Conservation (phyloP, 495 filamentous ascomycete genomes). For the Neurospora sp. region DNA sequence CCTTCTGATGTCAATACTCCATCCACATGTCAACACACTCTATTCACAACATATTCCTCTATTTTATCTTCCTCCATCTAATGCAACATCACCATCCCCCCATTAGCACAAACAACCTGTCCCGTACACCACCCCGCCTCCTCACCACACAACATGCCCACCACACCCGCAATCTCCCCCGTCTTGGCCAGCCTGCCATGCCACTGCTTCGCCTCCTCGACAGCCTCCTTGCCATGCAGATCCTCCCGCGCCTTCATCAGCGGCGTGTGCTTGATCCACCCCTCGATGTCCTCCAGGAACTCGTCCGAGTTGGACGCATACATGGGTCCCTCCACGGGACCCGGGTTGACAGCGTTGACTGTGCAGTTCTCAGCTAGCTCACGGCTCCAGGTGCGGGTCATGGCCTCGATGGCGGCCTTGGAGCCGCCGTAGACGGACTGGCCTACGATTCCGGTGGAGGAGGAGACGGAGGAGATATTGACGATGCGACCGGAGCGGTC, state of each 20-base stretch:
- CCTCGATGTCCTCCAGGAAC: constrained; percentile 32
- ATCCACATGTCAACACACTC: too few species aligned
- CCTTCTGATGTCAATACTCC: background rate
- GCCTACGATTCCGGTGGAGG: constrained; percentile 54
- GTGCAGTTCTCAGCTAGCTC: constrained; percentile 71
- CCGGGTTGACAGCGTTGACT: constrained; percentile 83
- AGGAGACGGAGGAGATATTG: constrained; percentile 64
- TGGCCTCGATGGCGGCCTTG: constrained; percentile 83
- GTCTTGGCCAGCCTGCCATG: constrained; percentile 67
- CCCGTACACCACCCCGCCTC: constrained; percentile 78
- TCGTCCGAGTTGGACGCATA: constrained; percentile 30
- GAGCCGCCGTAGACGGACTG: constrained; percentile 80
- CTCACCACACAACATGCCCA: constrained; percentile 69
- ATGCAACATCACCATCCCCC: constrained; percentile 58
- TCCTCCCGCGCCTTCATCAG: constrained; percentile 42
- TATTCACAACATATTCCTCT: too few species aligned
- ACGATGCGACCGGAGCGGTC: constrained; percentile 71
- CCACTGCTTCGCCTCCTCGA: constrained; percentile 40
- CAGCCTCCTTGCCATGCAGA: constrained; percentile 51
- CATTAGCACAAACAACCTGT: constrained; percentile 79
- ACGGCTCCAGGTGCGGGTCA: constrained; percentile 81
- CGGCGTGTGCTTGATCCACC: constrained; percentile 61
- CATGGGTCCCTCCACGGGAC: constrained; percentile 75
- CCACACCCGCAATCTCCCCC: constrained; percentile 71
- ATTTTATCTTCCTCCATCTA: constrained; percentile 6